These are phyloP conservation scores for Thyridium curvatum DNA, from an alignment of 2,329 filamentous ascomycete species.

Conservation along the genomic window DNA sequence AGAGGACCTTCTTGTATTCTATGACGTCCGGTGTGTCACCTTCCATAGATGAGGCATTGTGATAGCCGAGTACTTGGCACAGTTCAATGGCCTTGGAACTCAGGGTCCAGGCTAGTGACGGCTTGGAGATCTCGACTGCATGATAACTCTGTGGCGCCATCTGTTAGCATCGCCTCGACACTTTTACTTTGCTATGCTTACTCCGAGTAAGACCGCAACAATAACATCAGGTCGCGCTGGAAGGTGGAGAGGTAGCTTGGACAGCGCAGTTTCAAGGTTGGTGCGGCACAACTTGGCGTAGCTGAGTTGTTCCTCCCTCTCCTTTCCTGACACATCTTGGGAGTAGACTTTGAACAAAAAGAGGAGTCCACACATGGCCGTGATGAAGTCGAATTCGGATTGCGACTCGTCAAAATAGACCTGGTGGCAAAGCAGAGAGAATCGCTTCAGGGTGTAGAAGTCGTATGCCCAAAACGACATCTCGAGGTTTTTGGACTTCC, in stretches of 20 bases:
- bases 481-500: conserved; percentile 26
- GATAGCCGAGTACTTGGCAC: conserved; percentile 57
- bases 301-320: background rate
- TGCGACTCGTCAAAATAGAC: too few species aligned
- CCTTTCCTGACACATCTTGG: too few species aligned
- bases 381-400: too few species aligned
- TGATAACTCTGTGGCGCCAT: conserved; percentile 18
- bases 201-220: conserved; percentile 51
- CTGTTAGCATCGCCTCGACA: too few species aligned
- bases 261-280: conserved; percentile 8
- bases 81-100: conserved; percentile 53
- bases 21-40: too few species aligned
- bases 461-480: too few species aligned
- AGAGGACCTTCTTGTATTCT: conserved; percentile 10
- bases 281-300: conserved; percentile 21
- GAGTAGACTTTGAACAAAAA: too few species aligned
- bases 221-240: conserved; percentile 48
- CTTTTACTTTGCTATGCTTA: conserved; percentile 16
- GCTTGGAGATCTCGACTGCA: conserved; percentile 54
- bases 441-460: too few species aligned
- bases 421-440: too few species aligned
- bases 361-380: too few species aligned
- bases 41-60: conserved; percentile 26
- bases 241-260: conserved; percentile 46
- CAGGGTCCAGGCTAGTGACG: conserved; percentile 61